A percentile compares a stretch with the other conserved stretches of the same genome.
Conservation (phyloP, 2,329 filamentous ascomycete genomes). For the Botrytis elliptica region DNA sequence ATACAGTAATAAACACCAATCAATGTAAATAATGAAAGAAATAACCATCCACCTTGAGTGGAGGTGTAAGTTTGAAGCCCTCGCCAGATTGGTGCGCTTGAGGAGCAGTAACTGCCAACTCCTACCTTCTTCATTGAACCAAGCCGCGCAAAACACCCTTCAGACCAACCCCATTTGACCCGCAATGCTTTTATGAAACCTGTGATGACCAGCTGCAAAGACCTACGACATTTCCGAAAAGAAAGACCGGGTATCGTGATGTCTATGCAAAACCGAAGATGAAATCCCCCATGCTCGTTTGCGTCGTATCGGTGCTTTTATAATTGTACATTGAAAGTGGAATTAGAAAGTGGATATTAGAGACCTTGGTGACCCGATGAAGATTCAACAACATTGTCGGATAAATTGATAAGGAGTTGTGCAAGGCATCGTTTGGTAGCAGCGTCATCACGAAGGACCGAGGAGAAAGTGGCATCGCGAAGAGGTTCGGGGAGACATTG, state of each 20-base stretch:
- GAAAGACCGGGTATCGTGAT: slow-evolving; percentile 39
- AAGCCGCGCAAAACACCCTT: slow-evolving; percentile 29
- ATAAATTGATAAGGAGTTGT: slow-evolving; percentile 95
- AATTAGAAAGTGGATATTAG: slow-evolving; percentile 26
- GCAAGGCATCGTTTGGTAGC: slow-evolving; percentile 96
- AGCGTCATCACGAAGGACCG: slow-evolving; percentile 92
- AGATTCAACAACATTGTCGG: slow-evolving; percentile 70
- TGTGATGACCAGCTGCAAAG: slow-evolving; percentile 31
- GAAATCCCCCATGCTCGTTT: slow-evolving; percentile 31
- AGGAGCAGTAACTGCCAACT: slow-evolving; percentile 16
- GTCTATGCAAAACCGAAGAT: slow-evolving; percentile 40
- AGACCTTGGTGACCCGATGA: slow-evolving; percentile 37
- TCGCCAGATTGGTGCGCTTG: not conserved
- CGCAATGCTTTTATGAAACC: slow-evolving; percentile 37
- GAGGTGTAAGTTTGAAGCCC: slow-evolving; percentile 27
- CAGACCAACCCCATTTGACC: slow-evolving; percentile 28
- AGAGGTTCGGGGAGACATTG: slow-evolving; percentile 98
- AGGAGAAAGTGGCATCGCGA: slow-evolving; percentile 96
- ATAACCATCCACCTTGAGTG: slow-evolving; percentile 23
- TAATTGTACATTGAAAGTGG: slow-evolving; percentile 37
- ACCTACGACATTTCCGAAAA: slow-evolving; percentile 33
- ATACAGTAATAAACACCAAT: slow-evolving; percentile 32
- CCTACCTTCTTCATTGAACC: slow-evolving; percentile 23
- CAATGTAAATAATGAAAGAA: slow-evolving; percentile 31
- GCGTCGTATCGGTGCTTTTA: slow-evolving; percentile 31